Evolutionary conservation across 2,329 filamentous ascomycete species (phyloP).

Genomic region (Alternaria arborescens): DNA sequence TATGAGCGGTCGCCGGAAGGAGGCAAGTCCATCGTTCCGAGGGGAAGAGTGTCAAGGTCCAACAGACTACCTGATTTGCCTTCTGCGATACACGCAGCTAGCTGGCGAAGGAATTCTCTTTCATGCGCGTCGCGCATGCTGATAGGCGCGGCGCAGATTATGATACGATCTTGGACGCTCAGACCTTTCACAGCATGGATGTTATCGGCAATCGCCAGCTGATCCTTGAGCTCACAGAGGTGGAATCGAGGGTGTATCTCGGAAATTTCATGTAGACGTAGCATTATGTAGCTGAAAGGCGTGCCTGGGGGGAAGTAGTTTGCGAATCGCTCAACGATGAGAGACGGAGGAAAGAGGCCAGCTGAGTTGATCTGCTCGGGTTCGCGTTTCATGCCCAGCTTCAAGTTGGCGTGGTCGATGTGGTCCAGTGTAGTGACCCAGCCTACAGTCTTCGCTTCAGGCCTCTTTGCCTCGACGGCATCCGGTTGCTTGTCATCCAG

Average conservation of each 20-base stretch:
- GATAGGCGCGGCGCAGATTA: conserved; percentile 76
- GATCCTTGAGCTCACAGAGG: conserved; percentile 71
- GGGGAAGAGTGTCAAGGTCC: conserved; percentile 72
- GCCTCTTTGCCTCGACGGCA: not conserved
- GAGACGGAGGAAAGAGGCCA: conserved; percentile 75
- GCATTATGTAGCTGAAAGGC: conserved; percentile 83
- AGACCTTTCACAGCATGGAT: conserved; percentile 76
- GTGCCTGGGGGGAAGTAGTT: conserved; percentile 82
- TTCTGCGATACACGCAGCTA: conserved; percentile 75
- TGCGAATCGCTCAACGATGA: conserved; percentile 77
- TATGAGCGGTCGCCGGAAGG: conserved; percentile 62
- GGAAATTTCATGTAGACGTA: conserved; percentile 75
- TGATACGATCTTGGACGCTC: conserved; percentile 75
- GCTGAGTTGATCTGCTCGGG: conserved; percentile 73
- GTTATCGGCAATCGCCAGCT: conserved; percentile 72
- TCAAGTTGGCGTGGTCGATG: conserved; percentile 71
- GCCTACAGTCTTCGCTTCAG: conserved; percentile 61
- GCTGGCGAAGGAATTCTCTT: conserved; percentile 63
- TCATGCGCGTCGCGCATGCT: conserved; percentile 60
- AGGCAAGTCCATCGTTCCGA: conserved; percentile 74
- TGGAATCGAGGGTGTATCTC: conserved; percentile 72
- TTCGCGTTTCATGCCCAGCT: conserved; percentile 68
- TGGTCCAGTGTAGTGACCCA: conserved; percentile 80
- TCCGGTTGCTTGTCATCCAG: conserved; percentile 28
- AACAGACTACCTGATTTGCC: conserved; percentile 73